A percentile compares a stretch with the other conserved stretches of the same genome.
Evolutionary conservation across 306 rosid species (phyloP).

Genomic region (Adenanthera pavonina): DNA sequence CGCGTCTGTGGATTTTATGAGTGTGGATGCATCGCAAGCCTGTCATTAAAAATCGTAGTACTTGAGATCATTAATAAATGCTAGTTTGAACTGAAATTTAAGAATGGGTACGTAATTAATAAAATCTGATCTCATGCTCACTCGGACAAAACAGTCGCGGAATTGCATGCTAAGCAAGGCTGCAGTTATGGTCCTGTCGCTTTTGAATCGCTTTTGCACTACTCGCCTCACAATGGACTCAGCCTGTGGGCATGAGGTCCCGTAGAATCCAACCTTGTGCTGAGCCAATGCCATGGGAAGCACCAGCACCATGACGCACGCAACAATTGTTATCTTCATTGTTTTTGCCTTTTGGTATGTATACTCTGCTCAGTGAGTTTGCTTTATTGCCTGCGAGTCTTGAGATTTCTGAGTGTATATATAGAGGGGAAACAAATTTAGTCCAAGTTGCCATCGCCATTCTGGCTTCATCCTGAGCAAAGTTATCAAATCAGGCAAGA

Average conservation of each 20-base stretch:
- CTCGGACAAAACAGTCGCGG: constrained; percentile 64
- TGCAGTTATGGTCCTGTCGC: constrained; percentile 50
- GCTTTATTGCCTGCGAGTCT: background rate
- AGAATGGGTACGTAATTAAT: background rate
- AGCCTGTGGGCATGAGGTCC: constrained; percentile 46
- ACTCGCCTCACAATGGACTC: constrained; percentile 48
- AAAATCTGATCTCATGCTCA: constrained; percentile 20
- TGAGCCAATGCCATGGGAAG: constrained; percentile 36
- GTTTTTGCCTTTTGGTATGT: background rate
- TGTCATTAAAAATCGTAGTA: background rate
- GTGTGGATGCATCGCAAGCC: constrained; percentile 73
- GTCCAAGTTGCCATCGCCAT: background rate
- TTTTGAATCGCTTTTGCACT: constrained; percentile 45
- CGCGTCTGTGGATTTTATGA: constrained; percentile 46
- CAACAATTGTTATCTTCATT: background rate
- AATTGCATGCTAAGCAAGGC: constrained; percentile 67
- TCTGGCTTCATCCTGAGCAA: background rate
- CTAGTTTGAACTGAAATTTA: background rate
- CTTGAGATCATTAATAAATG: no score
- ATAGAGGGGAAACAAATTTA: no score
- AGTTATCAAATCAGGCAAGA: background rate
- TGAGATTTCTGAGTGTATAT: background rate
- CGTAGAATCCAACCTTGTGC: constrained; percentile 45
- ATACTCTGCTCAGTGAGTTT: background rate
- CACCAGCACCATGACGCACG: constrained; percentile 9